Evolutionary conservation across 768 basidiomycete species (phyloP).

Genomic region (Lyophyllum shimeji): DNA sequence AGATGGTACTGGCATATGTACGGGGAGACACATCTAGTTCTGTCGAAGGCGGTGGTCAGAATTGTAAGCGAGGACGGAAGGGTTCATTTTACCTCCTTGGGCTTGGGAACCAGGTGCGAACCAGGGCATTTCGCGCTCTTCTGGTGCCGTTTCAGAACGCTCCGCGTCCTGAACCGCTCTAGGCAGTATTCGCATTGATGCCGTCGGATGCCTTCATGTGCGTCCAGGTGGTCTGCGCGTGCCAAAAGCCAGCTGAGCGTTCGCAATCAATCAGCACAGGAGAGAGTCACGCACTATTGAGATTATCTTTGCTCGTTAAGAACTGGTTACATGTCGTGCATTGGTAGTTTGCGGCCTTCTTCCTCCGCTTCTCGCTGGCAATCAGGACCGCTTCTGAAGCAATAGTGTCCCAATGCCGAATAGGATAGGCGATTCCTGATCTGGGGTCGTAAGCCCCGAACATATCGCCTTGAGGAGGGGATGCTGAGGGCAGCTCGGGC

Average conservation of each 20-base stretch:
- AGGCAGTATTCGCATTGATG: constrained; percentile 11
- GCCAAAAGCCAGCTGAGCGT: not conserved
- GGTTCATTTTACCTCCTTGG: constrained; percentile 1
- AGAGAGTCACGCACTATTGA: constrained; percentile 11
- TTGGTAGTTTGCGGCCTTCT: constrained; percentile 1
- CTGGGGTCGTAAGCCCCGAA: constrained; percentile 7
- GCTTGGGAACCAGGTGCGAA: not conserved
- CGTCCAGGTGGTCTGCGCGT: constrained; percentile 15
- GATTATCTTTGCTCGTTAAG: constrained; percentile 17
- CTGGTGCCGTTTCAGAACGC: constrained; percentile 18
- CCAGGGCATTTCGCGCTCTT: constrained; percentile 17
- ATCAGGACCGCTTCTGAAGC: constrained; percentile 17
- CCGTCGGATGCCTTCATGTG: constrained; percentile 13
- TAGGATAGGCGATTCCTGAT: constrained; percentile 7
- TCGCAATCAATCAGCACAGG: not conserved
- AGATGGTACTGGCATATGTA: not conserved
- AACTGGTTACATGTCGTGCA: constrained; percentile 10
- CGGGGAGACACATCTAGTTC: not conserved
- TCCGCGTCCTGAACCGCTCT: constrained; percentile 16
- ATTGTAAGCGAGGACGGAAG: not conserved
- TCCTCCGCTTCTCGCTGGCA: constrained; percentile 16
- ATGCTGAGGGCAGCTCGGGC: constrained; percentile 6
- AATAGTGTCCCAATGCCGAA: constrained; percentile 15
- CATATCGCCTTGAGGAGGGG: constrained; percentile 2
- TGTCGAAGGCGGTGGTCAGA: not conserved